phyloP scores from a whole-genome alignment of 345 rosid species.

The Aquilaria malaccensis region DNA sequence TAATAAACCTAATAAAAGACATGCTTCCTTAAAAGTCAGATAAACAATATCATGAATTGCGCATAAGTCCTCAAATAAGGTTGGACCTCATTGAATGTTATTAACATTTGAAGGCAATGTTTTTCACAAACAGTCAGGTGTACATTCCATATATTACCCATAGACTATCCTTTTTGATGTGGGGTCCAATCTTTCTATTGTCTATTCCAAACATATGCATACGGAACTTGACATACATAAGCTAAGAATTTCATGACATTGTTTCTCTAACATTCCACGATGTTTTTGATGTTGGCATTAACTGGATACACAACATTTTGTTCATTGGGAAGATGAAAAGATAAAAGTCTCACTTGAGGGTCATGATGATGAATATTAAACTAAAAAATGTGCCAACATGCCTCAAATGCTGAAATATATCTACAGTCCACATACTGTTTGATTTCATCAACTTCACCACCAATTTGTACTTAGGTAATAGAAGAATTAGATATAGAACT shows the following conservation, averaged over 20 bases:
- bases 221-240: too few relatives aligned
- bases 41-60: background rate
- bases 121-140: too few relatives aligned
- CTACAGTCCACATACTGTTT: too few relatives aligned
- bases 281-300: too few relatives aligned
- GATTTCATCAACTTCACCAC: too few relatives aligned
- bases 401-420: background rate
- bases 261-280: background rate
- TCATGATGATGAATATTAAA: background rate
- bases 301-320: background rate
- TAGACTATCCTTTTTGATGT: background rate
- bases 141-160: background rate
- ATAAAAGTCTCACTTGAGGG: background rate
- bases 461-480: too few relatives aligned
- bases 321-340: background rate
- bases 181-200: background rate
- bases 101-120: too few relatives aligned
- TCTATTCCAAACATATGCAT: background rate
- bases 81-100: background rate
- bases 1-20: background rate
- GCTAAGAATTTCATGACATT: too few relatives aligned
- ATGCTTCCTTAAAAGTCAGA: background rate
- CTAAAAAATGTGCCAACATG: background rate
- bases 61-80: background rate
- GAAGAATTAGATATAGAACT: too few relatives aligned